These are phyloP conservation scores for Rugonectria rugulosa DNA, from an alignment of 2,329 filamentous ascomycete genomes.

Conservation along the genomic window DNA sequence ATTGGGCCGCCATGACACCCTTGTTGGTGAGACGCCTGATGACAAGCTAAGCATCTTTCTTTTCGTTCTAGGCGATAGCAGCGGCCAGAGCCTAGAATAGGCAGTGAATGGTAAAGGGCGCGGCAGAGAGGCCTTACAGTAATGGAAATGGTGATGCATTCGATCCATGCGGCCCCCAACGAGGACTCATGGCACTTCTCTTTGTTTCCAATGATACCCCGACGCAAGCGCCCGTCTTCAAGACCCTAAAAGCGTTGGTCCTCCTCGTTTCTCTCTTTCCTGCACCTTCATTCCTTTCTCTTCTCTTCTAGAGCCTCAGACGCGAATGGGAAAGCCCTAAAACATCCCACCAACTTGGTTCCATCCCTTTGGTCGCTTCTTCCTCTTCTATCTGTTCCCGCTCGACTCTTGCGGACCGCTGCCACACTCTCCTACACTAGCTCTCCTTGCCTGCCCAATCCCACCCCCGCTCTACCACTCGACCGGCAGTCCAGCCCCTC, in stretches of 20 bases:
- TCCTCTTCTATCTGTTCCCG: conserved; percentile 32
- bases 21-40: conserved; percentile 25
- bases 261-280: neutral
- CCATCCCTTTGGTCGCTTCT: too few species aligned
- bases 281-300: neutral
- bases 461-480: conserved; percentile 33
- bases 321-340: neutral
- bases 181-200: neutral
- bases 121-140: conserved; percentile 1
- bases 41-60: conserved; percentile 14
- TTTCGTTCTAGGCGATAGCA: neutral
- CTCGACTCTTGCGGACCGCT: conserved; percentile 33
- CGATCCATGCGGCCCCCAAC: conserved; percentile 11
- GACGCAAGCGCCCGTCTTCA: neutral
- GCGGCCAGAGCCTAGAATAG: neutral
- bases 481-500: conserved; percentile 34
- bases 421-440: conserved; percentile 28
- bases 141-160: neutral
- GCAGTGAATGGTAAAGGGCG: neutral
- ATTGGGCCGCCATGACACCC: conserved; percentile 38
- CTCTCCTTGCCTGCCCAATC: conserved; percentile 12
- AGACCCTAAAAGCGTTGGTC: neutral
- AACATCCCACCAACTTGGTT: conserved; percentile 11
- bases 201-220: conserved; percentile 2
- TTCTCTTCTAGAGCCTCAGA: neutral